Base-by-base conservation (phyloP, 2,329 filamentous ascomycete species). In the Emericellopsis atlantica region DNA sequence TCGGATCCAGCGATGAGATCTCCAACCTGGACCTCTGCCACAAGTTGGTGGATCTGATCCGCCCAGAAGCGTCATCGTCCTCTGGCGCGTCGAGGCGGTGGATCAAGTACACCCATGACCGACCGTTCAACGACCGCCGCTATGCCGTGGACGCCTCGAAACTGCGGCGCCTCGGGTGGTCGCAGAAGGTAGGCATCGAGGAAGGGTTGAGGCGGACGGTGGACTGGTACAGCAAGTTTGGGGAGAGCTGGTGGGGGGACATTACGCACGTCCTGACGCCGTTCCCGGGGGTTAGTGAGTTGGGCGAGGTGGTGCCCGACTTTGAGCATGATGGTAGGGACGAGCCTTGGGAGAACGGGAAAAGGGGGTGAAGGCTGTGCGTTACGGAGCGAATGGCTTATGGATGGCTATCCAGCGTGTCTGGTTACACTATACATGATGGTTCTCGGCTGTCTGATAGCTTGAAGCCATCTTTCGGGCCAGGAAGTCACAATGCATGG, bases 1-100 rank as follows among this genome's bases (percentile, higher is more conserved):
- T 92, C 9, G 81, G 81, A 36, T 89, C 85, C 0, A 72, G 74
- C 45, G 81, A 88, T 55, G 84, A 89, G 55, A 73, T 89, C 37
- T 84, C 81, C 47, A 89, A 89, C 55, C 64, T 83, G 15, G 69
- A 79, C 3, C 67, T 90, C 6, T 84, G 83, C 59, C 61, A 64
- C 44, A 74, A 71, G 56, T 67, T 89, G 22, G 64, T 67, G 26
- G 67, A 79, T 43, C 76, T 87, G 54, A 68, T 67, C 16, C 69
- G 83, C 43, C 59, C 65, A 6, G 62, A 72, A 44, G 26, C 26
- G 3, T 9, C 26, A 7, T 60, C 65, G 15, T 64, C 61, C 4
- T 57, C 63, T 24, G 67, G 71, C 43, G 69, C 79, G 40, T 67
- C 80, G 41, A 65, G 70, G 44, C 70, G 70, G 50, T 83, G 78